Percentiles rank a stretch among this genome's conserved stretches.
These are phyloP conservation scores for Athelia psychrophila DNA, from an alignment of 1,284 basidiomycete species.

Conservation along the genomic window DNA sequence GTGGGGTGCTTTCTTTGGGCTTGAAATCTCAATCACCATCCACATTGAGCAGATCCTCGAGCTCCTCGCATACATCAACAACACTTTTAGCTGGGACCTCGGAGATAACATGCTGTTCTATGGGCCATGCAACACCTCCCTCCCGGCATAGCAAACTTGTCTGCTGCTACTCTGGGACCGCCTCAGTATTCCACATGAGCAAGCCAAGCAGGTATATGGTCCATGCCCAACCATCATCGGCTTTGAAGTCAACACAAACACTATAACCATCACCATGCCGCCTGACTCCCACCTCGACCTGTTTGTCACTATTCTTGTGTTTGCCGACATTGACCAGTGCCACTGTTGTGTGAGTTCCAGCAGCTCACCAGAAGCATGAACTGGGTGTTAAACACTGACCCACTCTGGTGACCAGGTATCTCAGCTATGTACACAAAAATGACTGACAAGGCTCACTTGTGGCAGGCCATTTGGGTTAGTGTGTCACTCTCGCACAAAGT, in stretches of 20 bases:
- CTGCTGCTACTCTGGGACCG: neutral
- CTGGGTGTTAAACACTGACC: neutral
- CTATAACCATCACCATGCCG: neutral
- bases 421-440: slow-evolving; percentile 4
- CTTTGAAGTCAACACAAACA: neutral
- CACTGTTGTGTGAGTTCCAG: neutral
- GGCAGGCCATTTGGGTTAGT: neutral
- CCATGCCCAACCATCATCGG: neutral
- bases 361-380: neutral
- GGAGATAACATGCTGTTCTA: neutral
- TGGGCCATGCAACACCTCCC: neutral
- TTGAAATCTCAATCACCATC: neutral
- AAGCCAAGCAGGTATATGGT: neutral
- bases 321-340: neutral
- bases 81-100: neutral
- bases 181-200: neutral
- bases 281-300: neutral
- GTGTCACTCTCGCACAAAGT: neutral
- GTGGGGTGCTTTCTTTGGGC: neutral
- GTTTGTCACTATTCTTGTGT: neutral
- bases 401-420: neutral
- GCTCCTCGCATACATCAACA: neutral
- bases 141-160: neutral
- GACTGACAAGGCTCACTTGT: neutral
- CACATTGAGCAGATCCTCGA: neutral